A percentile compares a stretch with the other conserved stretches of the same genome.
These are phyloP conservation scores for Fraxinus dipetala DNA, from an alignment of 305 asterid genomes.

Conservation along the genomic window DNA sequence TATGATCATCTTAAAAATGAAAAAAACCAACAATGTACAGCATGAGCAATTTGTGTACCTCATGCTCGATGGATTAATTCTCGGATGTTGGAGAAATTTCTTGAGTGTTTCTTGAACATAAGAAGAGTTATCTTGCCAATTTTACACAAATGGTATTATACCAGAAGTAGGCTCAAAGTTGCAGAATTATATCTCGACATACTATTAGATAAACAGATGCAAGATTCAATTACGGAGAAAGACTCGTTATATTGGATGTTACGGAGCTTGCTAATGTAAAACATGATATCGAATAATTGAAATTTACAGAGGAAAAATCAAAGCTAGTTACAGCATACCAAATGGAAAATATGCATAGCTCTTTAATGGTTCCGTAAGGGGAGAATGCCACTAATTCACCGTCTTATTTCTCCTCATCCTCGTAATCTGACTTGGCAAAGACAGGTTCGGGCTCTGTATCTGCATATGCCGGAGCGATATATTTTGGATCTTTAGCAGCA, in stretches of 20 bases:
- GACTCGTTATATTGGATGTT: background rate
- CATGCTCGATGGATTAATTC: background rate
- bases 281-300: background rate
- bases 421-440: constrained; percentile 74
- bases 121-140: background rate
- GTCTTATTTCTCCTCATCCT: constrained; percentile 68
- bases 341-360: background rate
- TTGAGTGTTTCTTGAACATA: background rate
- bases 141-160: background rate
- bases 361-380: background rate
- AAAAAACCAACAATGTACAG: background rate
- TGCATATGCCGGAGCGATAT: constrained; percentile 81
- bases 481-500: constrained; percentile 80
- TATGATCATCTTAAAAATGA: background rate
- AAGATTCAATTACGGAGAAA: background rate
- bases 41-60: background rate
- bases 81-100: background rate
- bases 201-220: background rate
- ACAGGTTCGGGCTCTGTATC: constrained; percentile 79
- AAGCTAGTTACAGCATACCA: background rate
- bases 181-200: background rate
- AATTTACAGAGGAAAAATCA: background rate
- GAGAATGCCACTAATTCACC: background rate
- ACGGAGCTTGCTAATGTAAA: background rate
- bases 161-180: background rate